Evolutionary conservation across 768 basidiomycete species (phyloP).

Genomic region (Pisolithus sp.): DNA sequence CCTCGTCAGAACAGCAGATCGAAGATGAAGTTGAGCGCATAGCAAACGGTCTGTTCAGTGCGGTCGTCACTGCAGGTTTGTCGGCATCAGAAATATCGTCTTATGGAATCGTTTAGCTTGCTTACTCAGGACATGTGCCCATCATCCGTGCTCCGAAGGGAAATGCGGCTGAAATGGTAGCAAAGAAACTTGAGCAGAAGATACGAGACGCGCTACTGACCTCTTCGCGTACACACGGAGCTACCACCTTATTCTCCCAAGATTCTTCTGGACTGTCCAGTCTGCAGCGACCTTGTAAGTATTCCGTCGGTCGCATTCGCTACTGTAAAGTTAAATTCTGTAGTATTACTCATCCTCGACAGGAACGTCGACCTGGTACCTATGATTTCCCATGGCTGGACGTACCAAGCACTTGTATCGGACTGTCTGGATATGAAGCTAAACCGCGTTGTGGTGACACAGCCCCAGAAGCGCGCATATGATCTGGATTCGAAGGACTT

Average conservation of each 20-base stretch:
- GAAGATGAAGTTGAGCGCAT: constrained; percentile 92
- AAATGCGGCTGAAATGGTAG: constrained; percentile 99
- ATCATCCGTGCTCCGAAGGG: constrained; percentile 92
- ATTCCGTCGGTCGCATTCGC: background rate
- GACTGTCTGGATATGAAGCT: constrained; percentile 97
- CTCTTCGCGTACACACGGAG: constrained; percentile 53
- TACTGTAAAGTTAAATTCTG: constrained; percentile 7
- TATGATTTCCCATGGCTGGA: constrained; percentile 96
- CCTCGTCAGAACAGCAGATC: constrained; percentile 83
- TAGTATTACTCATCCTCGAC: constrained; percentile 91
- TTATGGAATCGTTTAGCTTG: background rate
- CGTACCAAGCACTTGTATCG: constrained; percentile 95
- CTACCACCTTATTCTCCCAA: constrained; percentile 62
- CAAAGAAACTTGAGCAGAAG: constrained; percentile 88
- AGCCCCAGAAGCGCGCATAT: constrained; percentile 73
- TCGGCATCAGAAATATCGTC: constrained; percentile 1
- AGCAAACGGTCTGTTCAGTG: constrained; percentile 86
- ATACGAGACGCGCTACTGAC: constrained; percentile 80
- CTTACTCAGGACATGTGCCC: constrained; percentile 73
- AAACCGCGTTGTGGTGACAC: constrained; percentile 83
- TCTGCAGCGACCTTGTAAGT: constrained; percentile 78
- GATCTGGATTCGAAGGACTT: constrained; percentile 98
- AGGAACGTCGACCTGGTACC: constrained; percentile 92
- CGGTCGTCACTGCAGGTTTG: constrained; percentile 79
- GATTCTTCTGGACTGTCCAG: constrained; percentile 80